Evolutionary conservation across 371 early-diverging fungal species (phyloP), one percentile per base, ranked within the genome.

Genomic region (Funneliformis caledonium): DNA sequence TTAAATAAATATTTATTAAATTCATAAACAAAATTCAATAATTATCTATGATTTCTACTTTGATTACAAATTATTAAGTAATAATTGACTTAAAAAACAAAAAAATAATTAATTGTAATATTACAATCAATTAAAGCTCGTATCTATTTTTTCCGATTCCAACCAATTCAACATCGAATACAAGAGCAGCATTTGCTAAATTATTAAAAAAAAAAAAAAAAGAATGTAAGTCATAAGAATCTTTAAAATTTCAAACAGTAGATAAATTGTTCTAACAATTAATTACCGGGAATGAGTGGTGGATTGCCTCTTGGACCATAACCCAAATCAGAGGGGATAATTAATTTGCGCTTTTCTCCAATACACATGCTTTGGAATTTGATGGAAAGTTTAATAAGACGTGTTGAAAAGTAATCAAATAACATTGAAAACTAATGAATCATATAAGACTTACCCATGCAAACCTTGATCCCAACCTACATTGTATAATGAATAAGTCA

Each of bases 391-490:
- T 33, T 45, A 64, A 81, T 16, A 78, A 42, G 31, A 76, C 10
- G 56, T 6, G 80, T 47, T 22, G 33, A 37, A 59, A 43, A 26
- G n/a, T 9, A 8, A n/a, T 2, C 16, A 8, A 69, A 22, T 10
- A 8, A 9, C 0, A 5, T 47, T 69, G 11, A 43, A 45, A 42
- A n/a, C 61, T 26, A 37, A 6, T 31, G 8, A 64, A 48, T 52
- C 59, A 56, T 37, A 37, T 74, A 22, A 10, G 19, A 81, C 82
- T 73, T 88, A 90, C 90, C 86, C 91, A 60, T 87, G 76, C 79
- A 97, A 84, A 50, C 96, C 97, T 83, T 92, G 88, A 80, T 96
- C 96, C 95, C 95, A 94, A 16, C 95, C 90, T 73, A 69, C 68
- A 4, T 56, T 76, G 14, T 48, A 47, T n/a, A 52, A 50, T 9